Evolutionary conservation across 306 rosid genomes (phyloP).

Genomic region (Cucurbita argyrosperma): DNA sequence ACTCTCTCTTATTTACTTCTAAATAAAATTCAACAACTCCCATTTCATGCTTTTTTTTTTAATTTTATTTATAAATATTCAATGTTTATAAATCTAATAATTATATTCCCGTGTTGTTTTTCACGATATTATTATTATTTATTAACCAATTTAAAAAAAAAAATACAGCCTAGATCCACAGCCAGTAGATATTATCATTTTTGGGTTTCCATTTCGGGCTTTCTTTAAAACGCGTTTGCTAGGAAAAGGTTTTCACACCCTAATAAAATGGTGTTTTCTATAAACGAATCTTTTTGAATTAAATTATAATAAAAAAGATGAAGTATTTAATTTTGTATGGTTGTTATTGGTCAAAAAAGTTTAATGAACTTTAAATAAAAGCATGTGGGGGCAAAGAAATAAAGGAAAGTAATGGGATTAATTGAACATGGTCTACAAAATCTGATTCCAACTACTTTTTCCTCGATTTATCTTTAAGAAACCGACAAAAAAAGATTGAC

Average conservation of each 20-base stretch:
- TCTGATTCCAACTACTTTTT: not conserved
- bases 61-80: too few species aligned
- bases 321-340: not conserved
- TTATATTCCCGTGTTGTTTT: too few species aligned
- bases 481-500: not conserved
- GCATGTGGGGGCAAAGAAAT: not conserved
- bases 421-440: not conserved
- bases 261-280: too few species aligned
- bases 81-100: too few species aligned
- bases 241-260: too few species aligned
- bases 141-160: too few species aligned
- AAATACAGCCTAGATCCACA: too few species aligned
- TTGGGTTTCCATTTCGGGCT: too few species aligned
- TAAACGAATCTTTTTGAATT: not conserved
- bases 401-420: not conserved
- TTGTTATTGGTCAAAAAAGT: not conserved
- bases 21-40: not conserved
- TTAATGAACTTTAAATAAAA: not conserved
- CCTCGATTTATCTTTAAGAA: not conserved
- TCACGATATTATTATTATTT: too few species aligned
- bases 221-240: too few species aligned
- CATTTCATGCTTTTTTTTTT: not conserved
- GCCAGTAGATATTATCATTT: too few species aligned
- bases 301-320: not conserved
- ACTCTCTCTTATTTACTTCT: not conserved